Percentiles rank a stretch among this genome's conserved stretches.
Conservation (phyloP, 768 basidiomycete species). For the Candolleomyces efflorescens region DNA sequence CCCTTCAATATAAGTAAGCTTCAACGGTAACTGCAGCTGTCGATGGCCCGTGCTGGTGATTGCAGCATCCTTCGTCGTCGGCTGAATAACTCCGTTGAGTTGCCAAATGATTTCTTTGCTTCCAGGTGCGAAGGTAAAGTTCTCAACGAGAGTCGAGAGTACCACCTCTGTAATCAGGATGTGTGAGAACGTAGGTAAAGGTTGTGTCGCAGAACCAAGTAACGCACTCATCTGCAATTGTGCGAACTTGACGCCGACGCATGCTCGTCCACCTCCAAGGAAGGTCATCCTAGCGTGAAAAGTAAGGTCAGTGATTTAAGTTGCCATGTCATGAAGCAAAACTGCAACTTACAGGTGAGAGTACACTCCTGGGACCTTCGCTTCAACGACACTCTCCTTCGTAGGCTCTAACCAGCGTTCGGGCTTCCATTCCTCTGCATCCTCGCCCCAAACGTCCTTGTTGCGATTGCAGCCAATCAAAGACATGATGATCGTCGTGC, state of each 20-base stretch:
- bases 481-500: slow-evolving; percentile 34
- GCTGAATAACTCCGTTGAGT: background rate
- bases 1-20: background rate
- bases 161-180: background rate
- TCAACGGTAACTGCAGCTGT: background rate
- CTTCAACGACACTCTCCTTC: slow-evolving; percentile 2
- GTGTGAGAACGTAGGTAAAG: too few species aligned
- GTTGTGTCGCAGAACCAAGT: too few species aligned
- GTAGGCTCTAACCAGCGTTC: slow-evolving; percentile 12
- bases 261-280: slow-evolving; percentile 33
- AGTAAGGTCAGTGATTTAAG: slow-evolving; percentile 32
- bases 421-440: slow-evolving; percentile 11
- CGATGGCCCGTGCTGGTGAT: background rate
- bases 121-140: slow-evolving; percentile 11
- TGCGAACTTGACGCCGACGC: slow-evolving; percentile 48
- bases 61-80: background rate
- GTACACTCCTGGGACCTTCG: slow-evolving; percentile 11
- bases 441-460: slow-evolving; percentile 14
- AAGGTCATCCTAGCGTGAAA: slow-evolving; percentile 35
- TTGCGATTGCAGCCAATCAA: slow-evolving; percentile 35
- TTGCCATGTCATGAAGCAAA: slow-evolving; percentile 22
- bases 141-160: slow-evolving; percentile 1
- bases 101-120: slow-evolving; percentile 9
- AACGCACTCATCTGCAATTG: slow-evolving; percentile 49
- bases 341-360: slow-evolving; percentile 9